These are phyloP conservation scores for Neofusicoccum cordaticola DNA, from an alignment of 2,329 filamentous ascomycete species.

Conservation along the genomic window DNA sequence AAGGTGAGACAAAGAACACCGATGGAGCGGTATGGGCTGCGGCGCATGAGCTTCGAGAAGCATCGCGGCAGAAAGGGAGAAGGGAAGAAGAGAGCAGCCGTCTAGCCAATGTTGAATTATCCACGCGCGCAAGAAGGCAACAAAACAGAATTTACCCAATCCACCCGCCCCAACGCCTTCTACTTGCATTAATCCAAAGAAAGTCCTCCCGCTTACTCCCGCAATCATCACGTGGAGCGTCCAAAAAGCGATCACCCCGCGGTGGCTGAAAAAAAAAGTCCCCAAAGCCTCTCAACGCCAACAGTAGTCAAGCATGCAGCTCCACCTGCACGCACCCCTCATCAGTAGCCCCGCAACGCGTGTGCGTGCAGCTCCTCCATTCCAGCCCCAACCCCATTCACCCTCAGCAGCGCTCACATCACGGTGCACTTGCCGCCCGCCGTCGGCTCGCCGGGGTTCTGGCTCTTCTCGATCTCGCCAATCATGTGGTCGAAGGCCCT, in stretches of 20 bases:
- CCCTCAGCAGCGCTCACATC: constrained; percentile 60
- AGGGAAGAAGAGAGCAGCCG: background rate
- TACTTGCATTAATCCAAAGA: background rate
- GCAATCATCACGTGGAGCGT: background rate
- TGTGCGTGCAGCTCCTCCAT: background rate
- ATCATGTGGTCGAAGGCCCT: constrained; percentile 95
- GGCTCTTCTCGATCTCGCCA: constrained; percentile 88
- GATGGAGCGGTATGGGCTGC: background rate
- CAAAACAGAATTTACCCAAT: background rate
- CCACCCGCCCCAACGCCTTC: background rate
- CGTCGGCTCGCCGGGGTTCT: constrained; percentile 82
- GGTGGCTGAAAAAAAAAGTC: background rate
- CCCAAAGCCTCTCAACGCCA: constrained; percentile 2
- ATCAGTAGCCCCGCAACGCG: background rate
- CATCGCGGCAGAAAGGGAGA: background rate
- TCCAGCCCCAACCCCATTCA: background rate
- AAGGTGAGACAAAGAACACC: background rate
- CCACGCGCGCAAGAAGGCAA: background rate
- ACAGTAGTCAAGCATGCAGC: background rate
- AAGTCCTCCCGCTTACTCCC: background rate
- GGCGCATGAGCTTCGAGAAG: background rate
- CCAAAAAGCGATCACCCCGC: background rate
- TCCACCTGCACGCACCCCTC: background rate
- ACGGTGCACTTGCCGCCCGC: constrained; percentile 76
- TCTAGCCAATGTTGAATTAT: constrained; percentile 6